phyloP scores from a whole-genome alignment of 805 yeast species.

The Torulaspora indica region DNA sequence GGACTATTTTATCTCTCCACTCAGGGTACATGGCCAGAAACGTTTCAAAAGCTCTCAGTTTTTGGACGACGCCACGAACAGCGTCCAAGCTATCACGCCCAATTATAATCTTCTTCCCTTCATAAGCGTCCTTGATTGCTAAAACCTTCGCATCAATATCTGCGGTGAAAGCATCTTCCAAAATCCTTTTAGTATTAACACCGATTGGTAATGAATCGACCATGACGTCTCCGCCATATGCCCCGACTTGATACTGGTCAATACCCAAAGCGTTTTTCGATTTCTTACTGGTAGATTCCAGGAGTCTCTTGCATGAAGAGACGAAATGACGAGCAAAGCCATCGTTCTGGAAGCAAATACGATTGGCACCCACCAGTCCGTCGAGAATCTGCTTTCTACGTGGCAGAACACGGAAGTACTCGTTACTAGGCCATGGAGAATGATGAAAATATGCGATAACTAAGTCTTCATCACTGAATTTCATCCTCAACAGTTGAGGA shows the following conservation, averaged over 20 bases:
- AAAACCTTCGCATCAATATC: conserved; percentile 57
- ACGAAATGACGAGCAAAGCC: conserved; percentile 88
- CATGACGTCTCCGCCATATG: conserved; percentile 71
- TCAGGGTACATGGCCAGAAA: conserved; percentile 89
- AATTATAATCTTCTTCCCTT: conserved; percentile 69
- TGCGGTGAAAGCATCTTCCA: conserved; percentile 48
- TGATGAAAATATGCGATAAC: conserved; percentile 76
- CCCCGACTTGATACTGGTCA: conserved; percentile 43
- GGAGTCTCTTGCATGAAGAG: conserved; percentile 79
- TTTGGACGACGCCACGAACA: conserved; percentile 91
- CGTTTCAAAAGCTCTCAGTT: conserved; percentile 83
- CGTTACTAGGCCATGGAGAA: conserved; percentile 92
- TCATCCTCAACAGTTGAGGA: conserved; percentile 79
- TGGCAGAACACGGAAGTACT: conserved; percentile 84
- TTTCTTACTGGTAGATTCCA: conserved; percentile 67
- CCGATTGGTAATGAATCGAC: conserved; percentile 85
- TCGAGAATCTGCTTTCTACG: conserved; percentile 77
- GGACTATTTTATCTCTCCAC: conserved; percentile 79
- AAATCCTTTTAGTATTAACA: conserved; percentile 67
- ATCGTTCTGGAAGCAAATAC: conserved; percentile 78
- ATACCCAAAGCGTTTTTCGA: conserved; percentile 26
- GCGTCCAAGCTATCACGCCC: conserved; percentile 92
- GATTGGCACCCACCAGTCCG: conserved; percentile 87
- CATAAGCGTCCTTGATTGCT: conserved; percentile 59
- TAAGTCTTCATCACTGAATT: conserved; percentile 54